phyloP scores from a whole-genome alignment of 441 rosid species.

The Breynia disticha region DNA sequence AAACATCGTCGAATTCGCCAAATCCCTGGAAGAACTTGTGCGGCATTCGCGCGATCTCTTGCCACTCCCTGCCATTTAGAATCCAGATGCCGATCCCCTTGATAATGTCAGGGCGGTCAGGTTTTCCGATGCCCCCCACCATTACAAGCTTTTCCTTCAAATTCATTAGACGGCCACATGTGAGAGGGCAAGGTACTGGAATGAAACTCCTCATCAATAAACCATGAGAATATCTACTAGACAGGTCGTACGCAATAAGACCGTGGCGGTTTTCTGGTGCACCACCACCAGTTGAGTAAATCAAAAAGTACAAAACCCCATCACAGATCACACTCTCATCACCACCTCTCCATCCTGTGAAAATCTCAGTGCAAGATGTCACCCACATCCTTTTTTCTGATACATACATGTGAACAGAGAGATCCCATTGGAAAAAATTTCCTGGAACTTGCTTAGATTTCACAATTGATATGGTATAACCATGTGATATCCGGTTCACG shows the following conservation, averaged over 20 bases:
- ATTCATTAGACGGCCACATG: constrained; percentile 91
- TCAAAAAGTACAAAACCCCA: constrained; percentile 51
- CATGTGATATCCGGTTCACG: constrained; percentile 32
- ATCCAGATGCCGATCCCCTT: constrained; percentile 94
- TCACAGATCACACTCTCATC: constrained; percentile 74
- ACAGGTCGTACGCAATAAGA: constrained; percentile 42
- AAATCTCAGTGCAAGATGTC: constrained; percentile 46
- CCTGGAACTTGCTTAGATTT: constrained; percentile 83
- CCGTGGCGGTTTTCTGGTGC: constrained; percentile 63
- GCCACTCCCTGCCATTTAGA: constrained; percentile 59
- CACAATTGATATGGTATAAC: constrained; percentile 59
- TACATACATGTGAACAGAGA: constrained; percentile 53
- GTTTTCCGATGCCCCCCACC: constrained; percentile 94
- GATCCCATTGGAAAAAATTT: constrained; percentile 63
- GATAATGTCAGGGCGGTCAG: constrained; percentile 70
- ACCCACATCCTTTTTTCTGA: constrained; percentile 66
- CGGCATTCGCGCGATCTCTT: constrained; percentile 80
- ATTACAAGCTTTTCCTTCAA: constrained; percentile 73
- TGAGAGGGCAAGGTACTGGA: constrained; percentile 65
- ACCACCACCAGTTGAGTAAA: constrained; percentile 55
- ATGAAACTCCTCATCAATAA: constrained; percentile 52
- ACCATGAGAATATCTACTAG: constrained; percentile 31
- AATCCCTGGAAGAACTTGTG: constrained; percentile 83
- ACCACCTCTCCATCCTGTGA: constrained; percentile 96
- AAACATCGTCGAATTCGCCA: constrained; percentile 93